Percentiles rank a stretch among this genome's conserved stretches.
phyloP scores from a whole-genome alignment of 148 eudicot species.

The Rhododendron vialii region DNA sequence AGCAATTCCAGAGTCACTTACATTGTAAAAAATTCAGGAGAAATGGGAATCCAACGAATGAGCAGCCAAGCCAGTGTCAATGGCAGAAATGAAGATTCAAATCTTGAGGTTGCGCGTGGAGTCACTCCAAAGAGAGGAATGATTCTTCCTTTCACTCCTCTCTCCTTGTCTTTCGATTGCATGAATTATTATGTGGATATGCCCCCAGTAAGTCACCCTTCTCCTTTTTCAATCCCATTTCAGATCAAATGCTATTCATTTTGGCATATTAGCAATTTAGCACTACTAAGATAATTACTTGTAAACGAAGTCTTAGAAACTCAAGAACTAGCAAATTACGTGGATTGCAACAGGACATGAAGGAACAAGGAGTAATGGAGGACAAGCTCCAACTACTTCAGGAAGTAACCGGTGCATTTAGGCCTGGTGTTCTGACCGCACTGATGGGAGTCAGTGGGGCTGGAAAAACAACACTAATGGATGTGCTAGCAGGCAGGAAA shows the following conservation, averaged over 20 bases:
- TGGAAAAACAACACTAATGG: slow-evolving; percentile 52
- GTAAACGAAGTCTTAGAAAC: neutral
- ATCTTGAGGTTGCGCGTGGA: slow-evolving; percentile 24
- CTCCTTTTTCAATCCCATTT: neutral
- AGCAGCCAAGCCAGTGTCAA: slow-evolving; percentile 25
- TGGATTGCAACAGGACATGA: slow-evolving; percentile 34
- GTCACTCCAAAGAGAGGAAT: slow-evolving; percentile 47
- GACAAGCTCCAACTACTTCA: slow-evolving; percentile 38
- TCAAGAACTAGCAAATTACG: neutral
- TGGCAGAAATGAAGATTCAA: slow-evolving; percentile 27
- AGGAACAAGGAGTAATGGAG: slow-evolving; percentile 38
- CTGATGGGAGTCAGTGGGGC: slow-evolving; percentile 57
- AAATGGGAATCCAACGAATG: slow-evolving; percentile 37
- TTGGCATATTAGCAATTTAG: neutral
- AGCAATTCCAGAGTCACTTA: neutral
- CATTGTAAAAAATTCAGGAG: slow-evolving; percentile 23
- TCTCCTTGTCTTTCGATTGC: slow-evolving; percentile 40
- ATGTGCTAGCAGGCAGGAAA: slow-evolving; percentile 48
- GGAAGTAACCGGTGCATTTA: slow-evolving; percentile 41
- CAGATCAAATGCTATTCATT: neutral
- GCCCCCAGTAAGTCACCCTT: slow-evolving; percentile 34
- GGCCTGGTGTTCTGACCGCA: slow-evolving; percentile 48
- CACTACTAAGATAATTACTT: neutral
- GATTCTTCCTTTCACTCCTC: slow-evolving; percentile 56
- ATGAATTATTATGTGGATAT: slow-evolving; percentile 47